Evolutionary conservation across 306 rosid species (phyloP).

Genomic region (Cyamopsis tetragonoloba): DNA sequence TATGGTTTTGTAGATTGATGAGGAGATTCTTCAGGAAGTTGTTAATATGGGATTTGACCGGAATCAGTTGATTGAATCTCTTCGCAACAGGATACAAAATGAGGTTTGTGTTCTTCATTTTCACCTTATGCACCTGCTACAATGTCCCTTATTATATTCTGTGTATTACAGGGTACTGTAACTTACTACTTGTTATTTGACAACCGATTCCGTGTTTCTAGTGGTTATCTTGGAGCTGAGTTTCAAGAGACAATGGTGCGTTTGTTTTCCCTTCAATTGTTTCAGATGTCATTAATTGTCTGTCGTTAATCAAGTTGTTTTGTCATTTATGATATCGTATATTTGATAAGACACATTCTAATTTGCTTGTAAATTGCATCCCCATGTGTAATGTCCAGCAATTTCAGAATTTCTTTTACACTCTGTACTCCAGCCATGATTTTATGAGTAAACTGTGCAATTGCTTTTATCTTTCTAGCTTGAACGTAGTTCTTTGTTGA

Average conservation of each 20-base stretch:
- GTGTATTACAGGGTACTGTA: conserved; percentile 79
- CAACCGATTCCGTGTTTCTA: conserved; percentile 70
- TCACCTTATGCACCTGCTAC: not conserved
- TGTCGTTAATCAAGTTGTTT: conserved; percentile 17
- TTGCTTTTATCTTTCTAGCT: conserved; percentile 18
- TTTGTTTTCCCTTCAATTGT: not conserved
- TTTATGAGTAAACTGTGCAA: not conserved
- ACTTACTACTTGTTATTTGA: conserved; percentile 84
- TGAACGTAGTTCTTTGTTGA: conserved; percentile 14
- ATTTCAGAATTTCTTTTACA: not conserved
- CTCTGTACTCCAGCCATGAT: not conserved
- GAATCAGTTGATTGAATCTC: conserved; percentile 70
- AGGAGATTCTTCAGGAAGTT: conserved; percentile 83
- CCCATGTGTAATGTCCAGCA: not conserved
- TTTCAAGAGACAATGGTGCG: conserved; percentile 83
- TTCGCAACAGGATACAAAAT: conserved; percentile 71
- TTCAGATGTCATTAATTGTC: not conserved
- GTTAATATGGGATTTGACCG: conserved; percentile 79
- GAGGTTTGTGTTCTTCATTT: conserved; percentile 51
- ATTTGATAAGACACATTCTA: not conserved
- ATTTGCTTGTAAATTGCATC: not conserved
- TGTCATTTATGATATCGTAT: not conserved
- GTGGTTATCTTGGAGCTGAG: conserved; percentile 93
- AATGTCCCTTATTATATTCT: conserved; percentile 23
- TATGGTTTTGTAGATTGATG: conserved; percentile 70